Percentiles rank a stretch among this genome's conserved stretches.
phyloP scores from a whole-genome alignment of 208 protist genomes.

The Leishmania guyanensis region DNA sequence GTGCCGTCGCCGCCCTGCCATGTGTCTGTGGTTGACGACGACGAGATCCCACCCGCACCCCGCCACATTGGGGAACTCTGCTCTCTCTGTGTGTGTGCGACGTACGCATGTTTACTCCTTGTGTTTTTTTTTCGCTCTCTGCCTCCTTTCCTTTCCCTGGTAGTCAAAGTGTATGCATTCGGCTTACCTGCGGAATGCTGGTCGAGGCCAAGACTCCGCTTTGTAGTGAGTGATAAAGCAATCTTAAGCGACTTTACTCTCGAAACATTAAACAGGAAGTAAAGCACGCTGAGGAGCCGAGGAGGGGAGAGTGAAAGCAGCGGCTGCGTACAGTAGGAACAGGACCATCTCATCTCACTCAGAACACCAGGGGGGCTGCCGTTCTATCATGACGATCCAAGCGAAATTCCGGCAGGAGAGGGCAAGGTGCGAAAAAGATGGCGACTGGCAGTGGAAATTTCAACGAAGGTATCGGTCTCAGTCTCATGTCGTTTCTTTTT shows the following conservation, averaged over 20 bases:
- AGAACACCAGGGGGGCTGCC: not conserved
- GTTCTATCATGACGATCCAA: not conserved
- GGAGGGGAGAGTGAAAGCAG: not conserved
- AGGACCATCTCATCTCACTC: not conserved
- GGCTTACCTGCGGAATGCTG: not conserved
- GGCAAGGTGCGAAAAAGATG: not conserved
- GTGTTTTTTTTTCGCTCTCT: not conserved
- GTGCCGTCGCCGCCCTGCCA: not conserved
- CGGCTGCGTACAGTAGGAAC: not conserved
- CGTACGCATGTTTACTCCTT: not conserved
- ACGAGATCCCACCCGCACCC: not conserved
- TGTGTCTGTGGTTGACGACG: not conserved
- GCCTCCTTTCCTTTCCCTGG: not conserved
- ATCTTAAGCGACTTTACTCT: not conserved
- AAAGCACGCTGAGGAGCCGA: not conserved
- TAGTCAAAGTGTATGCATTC: not conserved
- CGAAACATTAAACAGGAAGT: not conserved
- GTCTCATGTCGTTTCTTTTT: not conserved
- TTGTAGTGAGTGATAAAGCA: not conserved
- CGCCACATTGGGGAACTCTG: not conserved
- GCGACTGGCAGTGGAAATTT: not conserved
- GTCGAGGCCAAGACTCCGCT: not conserved
- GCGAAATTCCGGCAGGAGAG: not conserved
- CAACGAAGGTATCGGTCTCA: not conserved
- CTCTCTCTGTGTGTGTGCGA: not conserved